Conservation (phyloP, 768 basidiomycete species). For the Sutorius australiensis region DNA sequence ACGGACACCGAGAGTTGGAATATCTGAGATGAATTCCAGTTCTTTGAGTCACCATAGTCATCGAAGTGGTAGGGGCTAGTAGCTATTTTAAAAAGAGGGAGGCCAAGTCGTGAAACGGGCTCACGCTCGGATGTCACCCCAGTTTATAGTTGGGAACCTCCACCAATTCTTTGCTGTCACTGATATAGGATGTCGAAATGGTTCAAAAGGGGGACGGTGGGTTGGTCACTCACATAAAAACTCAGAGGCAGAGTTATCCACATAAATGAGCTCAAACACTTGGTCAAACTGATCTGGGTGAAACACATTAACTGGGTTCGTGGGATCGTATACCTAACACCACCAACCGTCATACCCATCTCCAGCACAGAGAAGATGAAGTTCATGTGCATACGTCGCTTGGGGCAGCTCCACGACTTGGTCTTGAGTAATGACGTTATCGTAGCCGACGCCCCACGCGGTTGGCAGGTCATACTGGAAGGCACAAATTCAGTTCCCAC, state of each 20-base stretch:
- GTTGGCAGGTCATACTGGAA: conserved; percentile 43
- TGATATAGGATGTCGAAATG: conserved; percentile 13
- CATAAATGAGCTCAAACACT: conserved; percentile 37
- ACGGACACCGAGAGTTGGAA: conserved; percentile 44
- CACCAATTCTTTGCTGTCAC: conserved; percentile 47
- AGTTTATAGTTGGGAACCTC: conserved; percentile 38
- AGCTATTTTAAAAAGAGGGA: neutral
- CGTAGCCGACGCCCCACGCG: conserved; percentile 37
- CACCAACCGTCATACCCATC: conserved; percentile 34
- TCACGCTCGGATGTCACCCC: conserved; percentile 44
- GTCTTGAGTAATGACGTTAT: conserved; percentile 44
- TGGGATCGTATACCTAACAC: conserved; percentile 2
- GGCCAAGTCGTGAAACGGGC: neutral
- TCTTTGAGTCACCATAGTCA: conserved; percentile 30
- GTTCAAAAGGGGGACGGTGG: neutral
- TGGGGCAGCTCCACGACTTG: conserved; percentile 37
- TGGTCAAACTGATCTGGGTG: conserved; percentile 31
- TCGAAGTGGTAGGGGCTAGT: conserved; percentile 46
- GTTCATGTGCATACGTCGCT: conserved; percentile 40
- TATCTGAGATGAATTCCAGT: conserved; percentile 43
- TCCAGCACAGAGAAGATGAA: conserved; percentile 48
- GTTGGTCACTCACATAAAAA: conserved; percentile 31
- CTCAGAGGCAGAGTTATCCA: conserved; percentile 33
- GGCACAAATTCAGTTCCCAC: neutral
- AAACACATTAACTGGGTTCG: neutral